Percentiles rank a stretch among this genome's conserved stretches.
Conservation (phyloP, 176 grass and related monocot genomes). For the Phragmites australis region DNA sequence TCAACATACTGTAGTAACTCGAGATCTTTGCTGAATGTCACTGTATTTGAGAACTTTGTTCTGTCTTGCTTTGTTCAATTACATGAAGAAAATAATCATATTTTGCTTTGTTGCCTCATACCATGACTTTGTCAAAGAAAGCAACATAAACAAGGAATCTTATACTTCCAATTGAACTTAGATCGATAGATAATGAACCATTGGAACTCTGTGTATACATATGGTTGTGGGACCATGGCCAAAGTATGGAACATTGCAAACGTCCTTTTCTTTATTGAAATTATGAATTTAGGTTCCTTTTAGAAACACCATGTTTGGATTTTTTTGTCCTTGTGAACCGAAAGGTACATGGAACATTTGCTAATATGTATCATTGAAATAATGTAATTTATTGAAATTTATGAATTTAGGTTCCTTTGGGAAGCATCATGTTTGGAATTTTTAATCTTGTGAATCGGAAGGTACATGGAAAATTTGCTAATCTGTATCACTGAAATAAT, state of each 20-base stretch:
- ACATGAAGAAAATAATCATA: neutral
- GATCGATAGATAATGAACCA: neutral
- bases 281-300: neutral
- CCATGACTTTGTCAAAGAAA: neutral
- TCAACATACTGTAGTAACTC: no score
- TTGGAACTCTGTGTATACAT: neutral
- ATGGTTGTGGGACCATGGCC: neutral
- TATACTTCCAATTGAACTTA: neutral
- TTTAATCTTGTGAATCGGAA: neutral
- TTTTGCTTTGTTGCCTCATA: conserved; percentile 7
- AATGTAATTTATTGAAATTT: neutral
- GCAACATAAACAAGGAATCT: neutral
- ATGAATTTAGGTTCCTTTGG: neutral
- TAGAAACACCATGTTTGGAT: neutral
- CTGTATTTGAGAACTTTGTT: conserved; percentile 10
- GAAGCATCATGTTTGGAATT: neutral
- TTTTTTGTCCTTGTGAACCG: neutral
- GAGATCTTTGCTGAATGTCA: neutral
- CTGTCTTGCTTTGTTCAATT: neutral
- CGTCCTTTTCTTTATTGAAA: neutral
- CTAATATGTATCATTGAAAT: neutral
- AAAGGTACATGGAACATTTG: neutral
- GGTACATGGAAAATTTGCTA: neutral
- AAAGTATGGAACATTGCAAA: neutral
- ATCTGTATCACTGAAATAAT: neutral